Percentiles rank a stretch among this genome's conserved stretches.
Evolutionary conservation across 2,329 filamentous ascomycete genomes (phyloP).

Genomic region (Whalleya microplaca): DNA sequence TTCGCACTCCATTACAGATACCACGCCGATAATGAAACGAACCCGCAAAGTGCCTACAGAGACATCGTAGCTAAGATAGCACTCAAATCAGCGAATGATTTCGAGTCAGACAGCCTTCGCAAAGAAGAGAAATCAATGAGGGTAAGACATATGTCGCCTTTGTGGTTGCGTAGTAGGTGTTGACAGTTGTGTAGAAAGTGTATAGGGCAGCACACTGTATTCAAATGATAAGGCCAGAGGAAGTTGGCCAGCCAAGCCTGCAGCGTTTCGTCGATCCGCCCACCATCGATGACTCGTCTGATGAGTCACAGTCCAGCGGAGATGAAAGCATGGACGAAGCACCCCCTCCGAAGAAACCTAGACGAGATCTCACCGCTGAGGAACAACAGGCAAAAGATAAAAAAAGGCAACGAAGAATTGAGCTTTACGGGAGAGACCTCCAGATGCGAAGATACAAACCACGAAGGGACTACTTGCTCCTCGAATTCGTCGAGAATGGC

Average conservation of each 20-base stretch:
- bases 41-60: neutral
- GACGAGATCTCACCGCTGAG: neutral
- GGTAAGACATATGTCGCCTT: constrained; percentile 1
- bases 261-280: too few relatives aligned
- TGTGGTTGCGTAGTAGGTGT: neutral
- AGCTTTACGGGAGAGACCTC: neutral
- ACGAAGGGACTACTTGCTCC: constrained; percentile 11
- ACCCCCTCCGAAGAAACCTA: neutral
- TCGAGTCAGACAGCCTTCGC: neutral
- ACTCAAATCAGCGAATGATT: neutral
- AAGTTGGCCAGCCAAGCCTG: too few relatives aligned
- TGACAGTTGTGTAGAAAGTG: constrained; percentile 8
- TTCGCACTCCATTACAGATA: constrained; percentile 16
- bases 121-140: constrained; percentile 2
- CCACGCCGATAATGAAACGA: neutral
- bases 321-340: too few relatives aligned
- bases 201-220: constrained; percentile 9
- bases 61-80: constrained; percentile 13
- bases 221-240: constrained; percentile 1
- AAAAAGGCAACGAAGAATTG: neutral
- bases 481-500: constrained; percentile 16
- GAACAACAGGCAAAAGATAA: neutral
- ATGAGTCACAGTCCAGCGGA: too few relatives aligned
- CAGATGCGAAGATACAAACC: neutral
- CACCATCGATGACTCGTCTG: too few relatives aligned